Base-by-base conservation (phyloP, 768 basidiomycete genomes). In the Russula compacta region DNA sequence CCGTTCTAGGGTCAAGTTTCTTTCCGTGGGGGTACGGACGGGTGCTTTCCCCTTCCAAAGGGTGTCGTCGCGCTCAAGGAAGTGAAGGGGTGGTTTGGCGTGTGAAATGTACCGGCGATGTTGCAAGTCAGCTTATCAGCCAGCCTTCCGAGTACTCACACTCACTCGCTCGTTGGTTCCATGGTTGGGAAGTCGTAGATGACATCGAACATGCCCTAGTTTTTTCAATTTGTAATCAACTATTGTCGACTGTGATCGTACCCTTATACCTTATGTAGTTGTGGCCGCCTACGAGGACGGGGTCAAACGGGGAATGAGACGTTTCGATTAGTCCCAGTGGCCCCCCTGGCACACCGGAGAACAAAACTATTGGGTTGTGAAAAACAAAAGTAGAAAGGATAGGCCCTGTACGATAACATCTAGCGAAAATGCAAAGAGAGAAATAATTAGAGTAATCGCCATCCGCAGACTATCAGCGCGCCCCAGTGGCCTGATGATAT, bases 41-140 rank as follows among this genome's bases (percentile, higher is more conserved):
- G 69, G 64, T 66, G 58, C 69, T 69, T 70, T 70, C 69, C 68
- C 66, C 68, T 63, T 67, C 65, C 52, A 61, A 66, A 68, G 69
- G 64, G 69, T 56, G 52, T 38, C 55, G 36, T 21, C 12, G 53
- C 54, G 66, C 65, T 60, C 67, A 52, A 69, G 69, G 70, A 66
- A 64, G 56, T 49, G 69, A 68, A 67, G 70, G 68, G 70, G 69
- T 71, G 70, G 69, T 71, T 71, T 71, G 66, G 58, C 69, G 68
- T 67, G 69, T 67, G 58, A 69, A 62, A 70, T 57, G 35, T 57
- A 60, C 52, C 59, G 47, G 58, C 52, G 60, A 58, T 69, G 59
- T 56, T 67, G 64, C 60, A 58, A 69, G 70, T 66, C 69, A 68
- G 65, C 68, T 66, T 67, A 58, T 62, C 49, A 61, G 52, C 64